Evolutionary conservation across 192 early-diverging fungal species (phyloP).

Genomic region (Funneliformis mosseae): DNA sequence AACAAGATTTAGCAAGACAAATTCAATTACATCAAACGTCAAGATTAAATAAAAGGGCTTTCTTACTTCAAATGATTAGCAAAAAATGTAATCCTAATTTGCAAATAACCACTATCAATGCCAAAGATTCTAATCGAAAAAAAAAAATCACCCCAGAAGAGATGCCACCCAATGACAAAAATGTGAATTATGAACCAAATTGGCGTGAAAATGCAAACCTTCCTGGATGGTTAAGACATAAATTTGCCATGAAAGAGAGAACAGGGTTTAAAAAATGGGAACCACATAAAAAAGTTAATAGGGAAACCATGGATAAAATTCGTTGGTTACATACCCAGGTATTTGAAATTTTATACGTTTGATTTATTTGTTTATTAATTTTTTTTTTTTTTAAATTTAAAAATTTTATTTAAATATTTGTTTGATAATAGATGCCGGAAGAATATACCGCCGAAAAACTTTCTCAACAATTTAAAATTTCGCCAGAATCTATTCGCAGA

Average conservation of each 20-base stretch:
- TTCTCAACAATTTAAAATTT: background rate
- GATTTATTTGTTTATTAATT: background rate
- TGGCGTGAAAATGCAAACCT: background rate
- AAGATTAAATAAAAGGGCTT: background rate
- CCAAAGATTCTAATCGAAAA: background rate
- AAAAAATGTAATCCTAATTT: slow-evolving; percentile 6
- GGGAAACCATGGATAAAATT: slow-evolving; percentile 10
- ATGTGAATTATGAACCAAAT: background rate
- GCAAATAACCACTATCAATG: no score
- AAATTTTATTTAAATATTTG: slow-evolving; percentile 1
- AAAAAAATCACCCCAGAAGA: background rate
- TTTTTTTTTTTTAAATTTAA: background rate
- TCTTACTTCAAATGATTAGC: background rate
- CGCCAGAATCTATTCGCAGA: slow-evolving; percentile 7
- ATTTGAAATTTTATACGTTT: background rate
- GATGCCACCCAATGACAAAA: background rate
- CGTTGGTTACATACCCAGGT: background rate
- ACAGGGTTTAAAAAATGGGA: slow-evolving; percentile 12
- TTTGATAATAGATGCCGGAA: background rate
- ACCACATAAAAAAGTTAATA: slow-evolving; percentile 11
- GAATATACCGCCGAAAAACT: background rate
- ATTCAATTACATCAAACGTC: background rate
- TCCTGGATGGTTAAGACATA: slow-evolving; percentile 28
- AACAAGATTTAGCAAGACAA: background rate
- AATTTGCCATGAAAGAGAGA: slow-evolving; percentile 11